phyloP scores from a whole-genome alignment of 148 eudicot genomes.

The Chenopodium quinoa region DNA sequence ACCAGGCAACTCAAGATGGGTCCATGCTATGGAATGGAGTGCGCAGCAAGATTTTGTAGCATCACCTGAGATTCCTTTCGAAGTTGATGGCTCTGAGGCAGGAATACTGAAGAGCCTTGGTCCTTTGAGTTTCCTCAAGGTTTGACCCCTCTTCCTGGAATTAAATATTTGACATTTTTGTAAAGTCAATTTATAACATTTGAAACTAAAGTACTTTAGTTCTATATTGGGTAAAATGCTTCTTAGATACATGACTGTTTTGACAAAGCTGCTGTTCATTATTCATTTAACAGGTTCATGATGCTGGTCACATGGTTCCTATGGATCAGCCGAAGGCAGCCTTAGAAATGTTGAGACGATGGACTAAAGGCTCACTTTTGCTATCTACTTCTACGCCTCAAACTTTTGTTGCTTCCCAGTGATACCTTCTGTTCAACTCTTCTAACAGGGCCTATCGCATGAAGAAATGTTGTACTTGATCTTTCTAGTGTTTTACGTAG shows the following conservation, averaged over 20 bases:
- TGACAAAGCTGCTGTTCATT: not conserved
- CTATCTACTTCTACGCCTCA: slow-evolving; percentile 26
- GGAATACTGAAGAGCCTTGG: slow-evolving; percentile 68
- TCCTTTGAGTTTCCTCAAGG: slow-evolving; percentile 86
- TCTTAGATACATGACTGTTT: not conserved
- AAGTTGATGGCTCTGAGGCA: slow-evolving; percentile 71
- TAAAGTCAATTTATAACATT: not conserved
- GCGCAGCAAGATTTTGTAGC: slow-evolving; percentile 66
- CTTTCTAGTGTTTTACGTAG: not conserved
- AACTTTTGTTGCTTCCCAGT: slow-evolving; percentile 52
- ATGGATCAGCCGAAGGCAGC: slow-evolving; percentile 95
- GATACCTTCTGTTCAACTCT: slow-evolving; percentile 4
- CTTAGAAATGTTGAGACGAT: slow-evolving; percentile 73
- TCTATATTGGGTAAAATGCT: not conserved
- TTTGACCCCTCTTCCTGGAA: slow-evolving; percentile 18
- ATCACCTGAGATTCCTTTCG: slow-evolving; percentile 62
- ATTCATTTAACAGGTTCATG: slow-evolving; percentile 55
- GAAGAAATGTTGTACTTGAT: not conserved
- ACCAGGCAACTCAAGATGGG: slow-evolving; percentile 95
- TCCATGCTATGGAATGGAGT: slow-evolving; percentile 86
- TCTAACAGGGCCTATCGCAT: not conserved
- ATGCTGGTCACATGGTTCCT: slow-evolving; percentile 98
- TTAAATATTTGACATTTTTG: not conserved
- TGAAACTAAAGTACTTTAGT: not conserved
- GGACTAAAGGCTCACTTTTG: slow-evolving; percentile 59